Conservation (phyloP, 768 basidiomycete species). For the Tricholoma bakamatsutake region DNA sequence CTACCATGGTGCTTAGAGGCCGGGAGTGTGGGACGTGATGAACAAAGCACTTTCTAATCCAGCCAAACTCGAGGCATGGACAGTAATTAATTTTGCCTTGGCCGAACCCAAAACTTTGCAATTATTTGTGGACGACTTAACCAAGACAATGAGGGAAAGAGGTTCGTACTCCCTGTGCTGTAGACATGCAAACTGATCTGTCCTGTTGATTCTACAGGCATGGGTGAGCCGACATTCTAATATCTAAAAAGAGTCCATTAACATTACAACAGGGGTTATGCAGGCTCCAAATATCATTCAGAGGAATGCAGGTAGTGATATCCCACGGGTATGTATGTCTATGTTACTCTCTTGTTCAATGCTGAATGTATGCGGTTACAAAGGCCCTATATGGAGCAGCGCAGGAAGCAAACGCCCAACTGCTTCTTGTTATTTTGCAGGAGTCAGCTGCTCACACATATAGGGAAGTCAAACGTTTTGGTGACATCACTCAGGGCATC, state of each 20-base stretch:
- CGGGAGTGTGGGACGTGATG: conserved; percentile 29
- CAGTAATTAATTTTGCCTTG: conserved; percentile 22
- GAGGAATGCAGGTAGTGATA: neutral
- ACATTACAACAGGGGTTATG: neutral
- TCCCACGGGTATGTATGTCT: conserved; percentile 5
- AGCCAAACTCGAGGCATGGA: conserved; percentile 14
- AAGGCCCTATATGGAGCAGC: conserved; percentile 10
- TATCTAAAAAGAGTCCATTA: neutral
- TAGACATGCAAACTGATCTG: neutral
- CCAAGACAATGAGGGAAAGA: conserved; percentile 16
- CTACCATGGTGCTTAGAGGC: conserved; percentile 8
- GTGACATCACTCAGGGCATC: conserved; percentile 45
- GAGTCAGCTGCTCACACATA: conserved; percentile 25
- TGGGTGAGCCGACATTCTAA: conserved; percentile 6
- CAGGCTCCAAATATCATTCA: conserved; percentile 8
- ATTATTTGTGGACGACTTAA: conserved; percentile 18
- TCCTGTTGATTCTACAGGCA: conserved; percentile 5
- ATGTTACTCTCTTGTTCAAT: neutral
- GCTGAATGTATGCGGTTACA: neutral
- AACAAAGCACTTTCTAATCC: conserved; percentile 16
- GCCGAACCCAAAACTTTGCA: conserved; percentile 8
- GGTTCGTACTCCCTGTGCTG: conserved; percentile 11
- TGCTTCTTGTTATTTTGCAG: conserved; percentile 26
- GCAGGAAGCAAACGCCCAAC: conserved; percentile 5
- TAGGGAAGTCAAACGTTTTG: conserved; percentile 24